Conservation (phyloP, 2,329 filamentous ascomycete species). For the Exophiala sp. region DNA sequence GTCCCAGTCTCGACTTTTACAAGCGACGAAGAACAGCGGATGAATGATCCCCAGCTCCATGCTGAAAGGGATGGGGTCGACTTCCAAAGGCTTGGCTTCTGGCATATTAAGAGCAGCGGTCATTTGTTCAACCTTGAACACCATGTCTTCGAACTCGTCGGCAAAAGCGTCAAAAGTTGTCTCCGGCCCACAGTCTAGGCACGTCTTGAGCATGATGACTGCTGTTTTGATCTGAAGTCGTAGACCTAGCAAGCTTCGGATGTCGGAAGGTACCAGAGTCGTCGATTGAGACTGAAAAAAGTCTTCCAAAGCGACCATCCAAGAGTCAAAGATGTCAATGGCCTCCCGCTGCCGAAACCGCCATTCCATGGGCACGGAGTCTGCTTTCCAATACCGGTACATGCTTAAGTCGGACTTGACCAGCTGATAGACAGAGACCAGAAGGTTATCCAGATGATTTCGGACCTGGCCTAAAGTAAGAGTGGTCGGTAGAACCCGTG, state of each 20-base stretch:
- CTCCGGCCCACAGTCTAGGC: slow-evolving; percentile 27
- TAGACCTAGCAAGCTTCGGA: slow-evolving; percentile 28
- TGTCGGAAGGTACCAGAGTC: slow-evolving; percentile 16
- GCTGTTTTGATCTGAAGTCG: slow-evolving; percentile 28
- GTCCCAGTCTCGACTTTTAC: slow-evolving; percentile 30
- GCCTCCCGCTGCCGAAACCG: slow-evolving; percentile 20
- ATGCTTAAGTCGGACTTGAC: slow-evolving; percentile 29
- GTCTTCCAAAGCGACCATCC: slow-evolving; percentile 26
- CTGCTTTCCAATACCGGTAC: slow-evolving; percentile 27
- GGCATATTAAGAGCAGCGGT: slow-evolving; percentile 21
- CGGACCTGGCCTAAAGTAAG: slow-evolving; percentile 27
- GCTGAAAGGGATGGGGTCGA: slow-evolving; percentile 26
- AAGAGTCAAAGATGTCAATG: slow-evolving; percentile 27
- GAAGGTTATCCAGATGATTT: slow-evolving; percentile 28
- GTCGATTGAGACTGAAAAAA: slow-evolving; percentile 19
- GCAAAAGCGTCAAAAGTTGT: slow-evolving; percentile 25
- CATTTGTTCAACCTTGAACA: slow-evolving; percentile 26
- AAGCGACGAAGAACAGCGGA: slow-evolving; percentile 33
- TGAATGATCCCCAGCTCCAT: slow-evolving; percentile 34
- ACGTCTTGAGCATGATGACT: slow-evolving; percentile 28
- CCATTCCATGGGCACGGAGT: slow-evolving; percentile 25
- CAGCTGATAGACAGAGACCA: slow-evolving; percentile 29
- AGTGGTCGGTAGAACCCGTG: slow-evolving; percentile 22
- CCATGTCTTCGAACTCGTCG: slow-evolving; percentile 29
- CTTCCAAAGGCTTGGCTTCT: slow-evolving; percentile 23